Evolutionary conservation across 352 stramenopile species (phyloP), one percentile per base, ranked within the genome.

Genomic region (Plasmopara halstedii): DNA sequence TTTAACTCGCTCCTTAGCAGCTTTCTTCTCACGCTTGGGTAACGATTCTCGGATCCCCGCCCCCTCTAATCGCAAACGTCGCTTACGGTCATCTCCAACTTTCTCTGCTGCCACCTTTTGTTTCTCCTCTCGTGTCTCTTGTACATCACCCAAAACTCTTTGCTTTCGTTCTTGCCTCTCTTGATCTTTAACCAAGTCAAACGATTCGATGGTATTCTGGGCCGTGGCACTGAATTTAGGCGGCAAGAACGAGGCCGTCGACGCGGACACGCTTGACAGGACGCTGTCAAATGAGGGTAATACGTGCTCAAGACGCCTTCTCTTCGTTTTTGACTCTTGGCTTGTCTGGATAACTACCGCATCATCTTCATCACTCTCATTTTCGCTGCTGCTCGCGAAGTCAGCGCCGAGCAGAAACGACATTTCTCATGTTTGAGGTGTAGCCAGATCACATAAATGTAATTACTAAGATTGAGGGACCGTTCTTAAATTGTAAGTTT

Each of bases 1-100:
- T 52, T 89, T 92, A 10, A 89, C 73, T 10, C 73, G 71, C 26
- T 88, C 81, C 41, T 88, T 92, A 27, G 61, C 73, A 31, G 66
- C 62, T 44, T 52, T 53, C 47, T 74, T 73, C 20, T 72, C 67
- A 8, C 56, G 52, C 42, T 64, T 73, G 9, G 31, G 26, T 2
- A 27, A 17, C 9, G 32, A 21, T 15, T 49, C 21, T 33, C 19
- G 37, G 20, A 33, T 33, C n/a, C n/a, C n/a, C 17, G 39, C 8
- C 2, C 23, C 4, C 29, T 33, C 17, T 7, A 36, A 6, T 9
- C 29, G 44, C 18, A 20, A 27, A 29, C 36, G 57, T 3, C 54
- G 42, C 33, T 66, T 71, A 18, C 45, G 39, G 13, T 47, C 53
- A 47, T 14, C 37, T 39, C 31, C 44, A 21, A 21, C 35, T 23